Conservation (phyloP, 2,329 filamentous ascomycete species). For the Lachnum nothofagi region DNA sequence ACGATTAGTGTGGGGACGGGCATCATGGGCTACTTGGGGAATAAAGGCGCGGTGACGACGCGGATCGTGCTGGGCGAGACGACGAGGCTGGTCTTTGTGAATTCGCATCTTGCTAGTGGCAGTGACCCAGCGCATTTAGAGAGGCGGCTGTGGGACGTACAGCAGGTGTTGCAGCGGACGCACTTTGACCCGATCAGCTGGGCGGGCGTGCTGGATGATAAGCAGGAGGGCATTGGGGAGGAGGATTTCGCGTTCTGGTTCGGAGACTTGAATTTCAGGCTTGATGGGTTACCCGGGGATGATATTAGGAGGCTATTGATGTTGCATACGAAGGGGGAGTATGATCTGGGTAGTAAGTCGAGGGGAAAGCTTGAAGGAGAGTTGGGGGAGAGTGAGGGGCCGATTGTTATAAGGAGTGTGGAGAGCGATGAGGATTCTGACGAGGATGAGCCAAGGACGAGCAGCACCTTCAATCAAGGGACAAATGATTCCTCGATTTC, state of each 20-base stretch:
- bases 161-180: slow-evolving; percentile 69
- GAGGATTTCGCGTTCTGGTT: slow-evolving; percentile 97
- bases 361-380: slow-evolving; percentile 31
- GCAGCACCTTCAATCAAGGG: slow-evolving; percentile 30
- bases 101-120: slow-evolving; percentile 86
- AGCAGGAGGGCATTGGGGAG: slow-evolving; percentile 68
- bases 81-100: slow-evolving; percentile 82
- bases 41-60: slow-evolving; percentile 84
- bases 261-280: slow-evolving; percentile 89
- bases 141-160: slow-evolving; percentile 78
- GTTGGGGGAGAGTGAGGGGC: slow-evolving; percentile 42
- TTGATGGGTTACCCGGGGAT: slow-evolving; percentile 81
- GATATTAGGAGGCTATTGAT: slow-evolving; percentile 82
- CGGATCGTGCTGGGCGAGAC: slow-evolving; percentile 84
- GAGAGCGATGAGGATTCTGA: slow-evolving; percentile 44
- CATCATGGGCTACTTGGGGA: slow-evolving; percentile 86
- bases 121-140: slow-evolving; percentile 72
- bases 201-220: slow-evolving; percentile 59
- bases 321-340: slow-evolving; percentile 75
- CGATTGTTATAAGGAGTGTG: slow-evolving; percentile 41
- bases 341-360: slow-evolving; percentile 49
- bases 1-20: slow-evolving; percentile 83
- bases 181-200: slow-evolving; percentile 71
- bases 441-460: slow-evolving; percentile 30
- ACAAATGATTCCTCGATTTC: slow-evolving; percentile 36